A percentile compares a stretch with the other conserved stretches of the same genome.
Conservation (phyloP, 2,329 filamentous ascomycete genomes). For the Claviceps sp. region DNA sequence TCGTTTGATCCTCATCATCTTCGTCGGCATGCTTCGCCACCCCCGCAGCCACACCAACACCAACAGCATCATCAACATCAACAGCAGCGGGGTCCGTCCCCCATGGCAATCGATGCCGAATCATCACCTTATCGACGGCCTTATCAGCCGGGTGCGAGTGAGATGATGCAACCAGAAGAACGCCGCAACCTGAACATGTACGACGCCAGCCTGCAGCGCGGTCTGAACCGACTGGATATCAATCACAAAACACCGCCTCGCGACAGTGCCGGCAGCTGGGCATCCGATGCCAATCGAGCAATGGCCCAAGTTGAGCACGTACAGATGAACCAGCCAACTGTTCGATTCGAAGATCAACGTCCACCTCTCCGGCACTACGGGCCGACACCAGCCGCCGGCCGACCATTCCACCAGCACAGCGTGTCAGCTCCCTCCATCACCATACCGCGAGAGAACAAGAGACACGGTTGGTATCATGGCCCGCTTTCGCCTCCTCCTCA, state of each 20-base stretch:
- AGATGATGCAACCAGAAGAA: conserved; percentile 27
- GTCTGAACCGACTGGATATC: conserved; percentile 54
- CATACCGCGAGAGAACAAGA: conserved; percentile 46
- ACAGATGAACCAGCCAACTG: conserved; percentile 31
- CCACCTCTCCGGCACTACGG: conserved; percentile 19
- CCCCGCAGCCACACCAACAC: conserved; percentile 37
- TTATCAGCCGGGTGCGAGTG: conserved; percentile 16
- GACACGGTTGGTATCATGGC: conserved; percentile 61
- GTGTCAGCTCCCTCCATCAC: conserved; percentile 44
- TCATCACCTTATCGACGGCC: conserved; percentile 21
- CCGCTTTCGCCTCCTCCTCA: conserved; percentile 24
- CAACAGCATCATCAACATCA: conserved; percentile 25
- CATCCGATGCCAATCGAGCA: conserved; percentile 40
- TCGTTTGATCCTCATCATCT: conserved; percentile 71
- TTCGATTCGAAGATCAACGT: conserved; percentile 41
- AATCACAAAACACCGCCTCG: conserved; percentile 35
- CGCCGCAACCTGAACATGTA: conserved; percentile 42
- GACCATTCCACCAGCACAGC: conserved; percentile 39
- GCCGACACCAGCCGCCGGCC: conserved; percentile 16
- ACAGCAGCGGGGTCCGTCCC: conserved; percentile 52
- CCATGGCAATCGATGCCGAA: conserved; percentile 61
- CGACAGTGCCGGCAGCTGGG: conserved; percentile 42
- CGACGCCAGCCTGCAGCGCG: conserved; percentile 53
- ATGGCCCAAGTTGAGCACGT: conserved; percentile 40
- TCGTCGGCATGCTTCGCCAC: conserved; percentile 43